Percentiles rank a stretch among this genome's conserved stretches.
phyloP scores from a whole-genome alignment of 2,329 filamentous ascomycete genomes.

The Trichoderma atrobrunneum region DNA sequence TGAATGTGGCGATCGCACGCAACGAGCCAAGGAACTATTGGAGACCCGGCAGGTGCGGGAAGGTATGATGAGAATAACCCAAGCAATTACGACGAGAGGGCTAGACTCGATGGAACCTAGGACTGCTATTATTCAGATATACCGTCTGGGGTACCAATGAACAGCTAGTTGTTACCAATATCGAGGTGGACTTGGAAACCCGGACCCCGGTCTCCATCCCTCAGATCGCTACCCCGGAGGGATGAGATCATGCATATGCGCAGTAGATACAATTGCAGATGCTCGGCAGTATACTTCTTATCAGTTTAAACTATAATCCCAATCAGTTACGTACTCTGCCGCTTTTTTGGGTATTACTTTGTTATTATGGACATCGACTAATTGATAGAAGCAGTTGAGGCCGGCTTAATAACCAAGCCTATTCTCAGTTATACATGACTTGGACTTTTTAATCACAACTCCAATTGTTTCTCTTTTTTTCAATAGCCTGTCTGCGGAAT shows the following conservation, averaged over 20 bases:
- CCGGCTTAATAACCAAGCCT: not conserved
- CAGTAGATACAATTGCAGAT: not conserved
- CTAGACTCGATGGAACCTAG: conserved; percentile 15
- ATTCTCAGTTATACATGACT: not conserved
- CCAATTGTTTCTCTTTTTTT: not conserved
- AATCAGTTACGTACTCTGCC: not conserved
- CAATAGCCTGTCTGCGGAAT: not conserved
- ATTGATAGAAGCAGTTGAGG: not conserved
- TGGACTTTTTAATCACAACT: not conserved
- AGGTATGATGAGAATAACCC: conserved; percentile 17
- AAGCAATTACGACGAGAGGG: conserved; percentile 17
- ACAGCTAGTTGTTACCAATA: not conserved
- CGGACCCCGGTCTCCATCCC: not conserved
- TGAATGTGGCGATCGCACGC: conserved; percentile 12
- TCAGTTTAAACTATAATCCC: not conserved
- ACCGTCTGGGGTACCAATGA: not conserved
- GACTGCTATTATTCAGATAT: not conserved
- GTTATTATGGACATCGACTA: not conserved
- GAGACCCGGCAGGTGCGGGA: not conserved
- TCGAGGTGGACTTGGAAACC: not conserved
- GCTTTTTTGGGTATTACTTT: not conserved
- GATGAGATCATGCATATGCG: conserved; percentile 9
- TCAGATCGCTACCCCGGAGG: not conserved
- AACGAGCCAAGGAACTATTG: conserved; percentile 4
- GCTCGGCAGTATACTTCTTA: not conserved